Percentiles rank a stretch among this genome's conserved stretches.
Conservation (phyloP, 495 filamentous ascomycete genomes). For the Neurospora sp. region DNA sequence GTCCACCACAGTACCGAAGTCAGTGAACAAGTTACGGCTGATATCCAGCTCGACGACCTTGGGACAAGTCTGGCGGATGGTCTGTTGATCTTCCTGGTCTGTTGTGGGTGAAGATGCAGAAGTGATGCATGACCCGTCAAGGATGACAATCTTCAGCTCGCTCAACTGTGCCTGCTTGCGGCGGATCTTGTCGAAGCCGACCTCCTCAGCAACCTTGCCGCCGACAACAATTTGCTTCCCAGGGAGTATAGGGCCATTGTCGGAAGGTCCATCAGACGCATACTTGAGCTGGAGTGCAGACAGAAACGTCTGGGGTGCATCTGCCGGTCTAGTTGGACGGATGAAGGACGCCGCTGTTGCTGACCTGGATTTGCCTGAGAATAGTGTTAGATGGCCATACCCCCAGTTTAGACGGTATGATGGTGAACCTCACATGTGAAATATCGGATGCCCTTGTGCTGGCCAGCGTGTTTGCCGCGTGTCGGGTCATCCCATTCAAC, state of each 20-base stretch:
- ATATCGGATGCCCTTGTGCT: conserved; percentile 67
- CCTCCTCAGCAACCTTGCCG: conserved; percentile 81
- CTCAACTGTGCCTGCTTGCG: conserved; percentile 64
- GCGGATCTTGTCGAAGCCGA: conserved; percentile 91
- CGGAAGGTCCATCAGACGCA: conserved; percentile 41
- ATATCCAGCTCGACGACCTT: conserved; percentile 77
- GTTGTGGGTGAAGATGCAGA: conserved; percentile 28
- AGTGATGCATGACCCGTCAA: conserved; percentile 62
- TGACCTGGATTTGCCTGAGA: conserved; percentile 51
- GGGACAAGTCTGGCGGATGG: conserved; percentile 41
- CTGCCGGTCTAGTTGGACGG: conserved; percentile 59
- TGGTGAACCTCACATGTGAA: conserved; percentile 57
- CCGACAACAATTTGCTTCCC: conserved; percentile 56
- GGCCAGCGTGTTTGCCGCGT: conserved; percentile 83
- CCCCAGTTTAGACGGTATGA: neutral
- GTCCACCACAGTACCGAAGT: conserved; percentile 50
- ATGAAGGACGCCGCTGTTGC: conserved; percentile 76
- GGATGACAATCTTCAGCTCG: conserved; percentile 67
- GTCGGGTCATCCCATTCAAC: conserved; percentile 91
- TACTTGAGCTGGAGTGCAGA: conserved; percentile 79
- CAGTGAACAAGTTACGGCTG: conserved; percentile 70
- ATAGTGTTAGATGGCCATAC: neutral
- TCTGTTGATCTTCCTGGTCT: conserved; percentile 10
- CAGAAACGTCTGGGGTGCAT: conserved; percentile 60
- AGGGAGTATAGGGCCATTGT: conserved; percentile 4